These are phyloP conservation scores for Tephrocybe sp. DNA, from an alignment of 768 basidiomycete species.

Conservation along the genomic window DNA sequence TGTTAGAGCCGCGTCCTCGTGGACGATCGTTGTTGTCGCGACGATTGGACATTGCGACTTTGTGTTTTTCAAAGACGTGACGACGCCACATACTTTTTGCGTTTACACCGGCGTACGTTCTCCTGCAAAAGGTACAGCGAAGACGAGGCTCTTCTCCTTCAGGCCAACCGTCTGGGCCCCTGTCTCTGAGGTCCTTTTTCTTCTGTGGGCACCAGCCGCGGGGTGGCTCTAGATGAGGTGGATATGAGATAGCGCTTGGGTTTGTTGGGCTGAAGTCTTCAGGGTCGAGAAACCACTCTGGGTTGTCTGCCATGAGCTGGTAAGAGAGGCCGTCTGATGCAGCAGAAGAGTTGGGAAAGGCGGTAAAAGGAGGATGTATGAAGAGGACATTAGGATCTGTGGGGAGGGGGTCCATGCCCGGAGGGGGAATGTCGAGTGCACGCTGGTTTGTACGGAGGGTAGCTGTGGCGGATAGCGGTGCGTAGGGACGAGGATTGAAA, in stretches of 20 bases:
- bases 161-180: conserved; percentile 70
- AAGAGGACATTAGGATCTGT: conserved; percentile 69
- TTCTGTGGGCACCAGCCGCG: conserved; percentile 87
- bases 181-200: conserved; percentile 74
- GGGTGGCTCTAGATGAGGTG: conserved; percentile 77
- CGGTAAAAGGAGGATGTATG: conserved; percentile 71
- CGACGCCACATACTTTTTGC: conserved; percentile 92
- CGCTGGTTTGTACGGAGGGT: conserved; percentile 26
- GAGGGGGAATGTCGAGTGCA: conserved; percentile 37
- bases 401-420: conserved; percentile 66
- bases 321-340: conserved; percentile 73
- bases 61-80: conserved; percentile 88
- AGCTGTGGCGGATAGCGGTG: conserved; percentile 36
- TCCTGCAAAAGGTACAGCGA: conserved; percentile 81
- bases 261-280: conserved; percentile 61
- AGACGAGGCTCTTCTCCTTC: conserved; percentile 80
- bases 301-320: conserved; percentile 68
- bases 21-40: conserved; percentile 68
- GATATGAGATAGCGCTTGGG: conserved; percentile 64
- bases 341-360: conserved; percentile 61
- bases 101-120: conserved; percentile 84
- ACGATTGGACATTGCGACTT: conserved; percentile 86
- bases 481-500: conserved; percentile 66
- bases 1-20: conserved; percentile 63
- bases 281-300: conserved; percentile 78